A percentile compares a stretch with the other conserved stretches of the same genome.
phyloP scores from a whole-genome alignment of 2,329 filamentous ascomycete species.

The Sporothrix schenckii region DNA sequence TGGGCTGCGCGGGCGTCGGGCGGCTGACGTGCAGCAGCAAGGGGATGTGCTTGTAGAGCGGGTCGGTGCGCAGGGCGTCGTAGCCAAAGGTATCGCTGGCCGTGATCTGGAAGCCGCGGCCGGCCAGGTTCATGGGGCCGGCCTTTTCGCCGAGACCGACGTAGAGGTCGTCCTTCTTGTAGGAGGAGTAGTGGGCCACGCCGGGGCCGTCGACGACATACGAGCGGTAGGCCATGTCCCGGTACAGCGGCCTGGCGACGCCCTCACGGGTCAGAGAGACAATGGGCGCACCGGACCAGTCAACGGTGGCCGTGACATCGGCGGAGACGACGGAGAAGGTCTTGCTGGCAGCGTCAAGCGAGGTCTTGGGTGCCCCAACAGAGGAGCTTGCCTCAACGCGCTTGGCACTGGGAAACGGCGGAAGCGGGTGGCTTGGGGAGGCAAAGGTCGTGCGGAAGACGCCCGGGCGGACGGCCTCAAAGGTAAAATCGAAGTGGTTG shows the following conservation, averaged over 20 bases:
- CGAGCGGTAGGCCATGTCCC: slow-evolving; percentile 66
- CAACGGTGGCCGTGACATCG: slow-evolving; percentile 56
- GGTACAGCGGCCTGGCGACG: slow-evolving; percentile 58
- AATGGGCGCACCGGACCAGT: slow-evolving; percentile 62
- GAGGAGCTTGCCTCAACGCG: slow-evolving; percentile 37
- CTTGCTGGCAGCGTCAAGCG: slow-evolving; percentile 42
- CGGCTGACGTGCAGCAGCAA: slow-evolving; percentile 70
- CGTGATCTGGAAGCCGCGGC: slow-evolving; percentile 66
- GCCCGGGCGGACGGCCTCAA: slow-evolving; percentile 63
- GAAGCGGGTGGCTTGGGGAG: slow-evolving; percentile 62
- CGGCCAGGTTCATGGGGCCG: slow-evolving; percentile 71
- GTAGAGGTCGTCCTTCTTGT: slow-evolving; percentile 62
- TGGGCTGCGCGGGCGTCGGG: slow-evolving; percentile 41
- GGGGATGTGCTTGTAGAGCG: slow-evolving; percentile 75
- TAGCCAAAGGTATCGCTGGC: slow-evolving; percentile 75
- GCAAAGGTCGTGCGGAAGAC: slow-evolving; percentile 70
- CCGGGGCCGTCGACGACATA: slow-evolving; percentile 63
- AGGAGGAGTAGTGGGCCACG: slow-evolving; percentile 62
- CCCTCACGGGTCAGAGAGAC: slow-evolving; percentile 59
- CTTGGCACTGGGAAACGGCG: slow-evolving; percentile 64
- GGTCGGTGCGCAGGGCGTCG: slow-evolving; percentile 70
- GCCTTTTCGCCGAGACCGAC: slow-evolving; percentile 73
- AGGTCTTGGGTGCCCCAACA: background rate
- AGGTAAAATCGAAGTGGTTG: slow-evolving; percentile 58
- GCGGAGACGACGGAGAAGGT: slow-evolving; percentile 52